Conservation (phyloP, 73 alveolate species). For the Stentor roeselii region DNA sequence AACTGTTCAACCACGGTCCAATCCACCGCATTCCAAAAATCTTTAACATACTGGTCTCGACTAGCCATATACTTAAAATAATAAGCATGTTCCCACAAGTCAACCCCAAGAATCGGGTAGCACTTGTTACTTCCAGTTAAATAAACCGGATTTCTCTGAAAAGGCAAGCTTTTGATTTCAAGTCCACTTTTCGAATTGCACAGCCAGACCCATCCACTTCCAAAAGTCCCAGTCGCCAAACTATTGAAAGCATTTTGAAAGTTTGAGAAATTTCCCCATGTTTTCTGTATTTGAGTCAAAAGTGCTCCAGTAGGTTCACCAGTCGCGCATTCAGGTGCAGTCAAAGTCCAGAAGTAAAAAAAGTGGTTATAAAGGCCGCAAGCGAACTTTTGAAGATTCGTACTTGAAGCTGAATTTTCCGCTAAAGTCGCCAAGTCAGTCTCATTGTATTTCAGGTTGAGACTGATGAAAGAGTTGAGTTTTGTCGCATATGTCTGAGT, state of each 20-base stretch:
- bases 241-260: background rate
- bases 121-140: background rate
- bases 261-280: background rate
- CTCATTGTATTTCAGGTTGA: background rate
- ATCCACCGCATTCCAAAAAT: constrained; percentile 22
- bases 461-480: background rate
- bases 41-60: background rate
- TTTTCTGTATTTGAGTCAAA: background rate
- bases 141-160: background rate
- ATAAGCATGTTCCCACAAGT: constrained; percentile 20
- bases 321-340: background rate
- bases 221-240: background rate
- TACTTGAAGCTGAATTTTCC: background rate
- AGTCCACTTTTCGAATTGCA: background rate
- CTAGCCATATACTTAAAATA: background rate
- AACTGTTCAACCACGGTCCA: background rate
- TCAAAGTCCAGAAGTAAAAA: constrained; percentile 4
- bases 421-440: background rate
- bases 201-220: constrained; percentile 21
- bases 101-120: background rate
- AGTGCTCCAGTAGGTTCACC: background rate
- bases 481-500: background rate
- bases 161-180: background rate
- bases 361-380: constrained; percentile 17
- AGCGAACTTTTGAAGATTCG: background rate